These are phyloP conservation scores for Magnusiomyces tetraspermus DNA, from an alignment of 1,139 yeast genomes.

Conservation along the genomic window DNA sequence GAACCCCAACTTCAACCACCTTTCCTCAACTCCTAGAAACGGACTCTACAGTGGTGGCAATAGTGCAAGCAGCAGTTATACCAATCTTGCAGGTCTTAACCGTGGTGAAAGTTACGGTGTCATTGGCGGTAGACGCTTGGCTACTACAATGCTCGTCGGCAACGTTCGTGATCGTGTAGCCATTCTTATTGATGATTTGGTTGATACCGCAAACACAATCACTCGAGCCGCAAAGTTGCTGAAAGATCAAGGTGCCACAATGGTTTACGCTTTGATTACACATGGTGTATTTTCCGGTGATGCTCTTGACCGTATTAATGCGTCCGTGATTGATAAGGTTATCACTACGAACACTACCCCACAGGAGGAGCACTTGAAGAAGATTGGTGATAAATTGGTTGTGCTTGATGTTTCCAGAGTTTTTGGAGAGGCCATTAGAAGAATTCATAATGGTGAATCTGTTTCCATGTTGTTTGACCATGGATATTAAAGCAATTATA, in stretches of 20 bases:
- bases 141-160: slow-evolving; percentile 87
- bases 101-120: background rate
- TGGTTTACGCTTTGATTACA: slow-evolving; percentile 80
- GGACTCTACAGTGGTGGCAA: slow-evolving; percentile 16
- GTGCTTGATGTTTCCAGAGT: slow-evolving; percentile 81
- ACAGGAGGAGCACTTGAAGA: slow-evolving; percentile 47
- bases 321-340: slow-evolving; percentile 68
- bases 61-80: background rate
- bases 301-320: slow-evolving; percentile 63
- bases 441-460: slow-evolving; percentile 95
- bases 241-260: slow-evolving; percentile 85
- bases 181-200: slow-evolving; percentile 81
- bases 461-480: slow-evolving; percentile 90
- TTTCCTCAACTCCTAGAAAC: background rate
- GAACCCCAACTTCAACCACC: slow-evolving; percentile 3
- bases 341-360: slow-evolving; percentile 93
- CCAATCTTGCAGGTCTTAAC: background rate
- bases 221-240: slow-evolving; percentile 84
- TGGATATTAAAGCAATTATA: slow-evolving; percentile 10
- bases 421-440: slow-evolving; percentile 87
- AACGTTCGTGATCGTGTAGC: slow-evolving; percentile 80
- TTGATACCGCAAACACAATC: slow-evolving; percentile 88
- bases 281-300: slow-evolving; percentile 93
- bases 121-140: slow-evolving; percentile 27
- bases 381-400: slow-evolving; percentile 55